Conservation (phyloP, 2,329 filamentous ascomycete species). For the Hypoxylon sp. region DNA sequence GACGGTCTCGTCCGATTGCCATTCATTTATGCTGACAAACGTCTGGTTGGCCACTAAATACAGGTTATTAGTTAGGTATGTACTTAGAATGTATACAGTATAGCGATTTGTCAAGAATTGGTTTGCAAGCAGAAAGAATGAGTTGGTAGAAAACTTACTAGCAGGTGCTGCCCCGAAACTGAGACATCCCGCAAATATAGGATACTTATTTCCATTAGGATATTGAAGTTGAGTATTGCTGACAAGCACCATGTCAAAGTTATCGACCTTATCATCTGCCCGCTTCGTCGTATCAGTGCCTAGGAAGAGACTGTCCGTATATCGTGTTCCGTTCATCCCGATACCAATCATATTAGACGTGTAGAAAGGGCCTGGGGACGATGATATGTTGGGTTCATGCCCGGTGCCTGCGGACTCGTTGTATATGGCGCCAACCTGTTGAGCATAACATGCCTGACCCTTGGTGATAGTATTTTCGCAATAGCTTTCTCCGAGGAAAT, state of each 20-base stretch:
- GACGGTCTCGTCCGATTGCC: constrained; percentile 3
- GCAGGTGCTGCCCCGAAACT: constrained; percentile 35
- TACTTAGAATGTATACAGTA: too few relatives aligned
- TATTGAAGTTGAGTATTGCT: constrained; percentile 35
- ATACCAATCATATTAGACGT: constrained; percentile 2
- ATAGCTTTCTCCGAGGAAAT: constrained; percentile 29
- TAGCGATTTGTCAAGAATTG: background rate
- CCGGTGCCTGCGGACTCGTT: constrained; percentile 14
- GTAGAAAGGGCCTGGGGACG: background rate
- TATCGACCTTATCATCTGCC: constrained; percentile 11
- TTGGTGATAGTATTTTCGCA: constrained; percentile 26
- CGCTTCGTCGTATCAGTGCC: constrained; percentile 4
- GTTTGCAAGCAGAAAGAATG: background rate
- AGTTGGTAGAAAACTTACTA: constrained; percentile 12
- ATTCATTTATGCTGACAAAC: constrained; percentile 20
- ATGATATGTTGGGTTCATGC: background rate
- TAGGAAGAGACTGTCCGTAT: constrained; percentile 1
- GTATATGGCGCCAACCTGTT: constrained; percentile 24
- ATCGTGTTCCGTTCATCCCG: constrained; percentile 1
- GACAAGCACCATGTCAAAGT: constrained; percentile 36
- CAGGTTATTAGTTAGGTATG: background rate
- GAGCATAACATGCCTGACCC: constrained; percentile 18
- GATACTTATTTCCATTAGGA: constrained; percentile 35
- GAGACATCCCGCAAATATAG: constrained; percentile 41
- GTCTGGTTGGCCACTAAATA: constrained; percentile 28